Percentiles rank a stretch among this genome's conserved stretches.
These are phyloP conservation scores for Paxillus ammoniavirescens DNA, from an alignment of 768 basidiomycete species.

Conservation along the genomic window DNA sequence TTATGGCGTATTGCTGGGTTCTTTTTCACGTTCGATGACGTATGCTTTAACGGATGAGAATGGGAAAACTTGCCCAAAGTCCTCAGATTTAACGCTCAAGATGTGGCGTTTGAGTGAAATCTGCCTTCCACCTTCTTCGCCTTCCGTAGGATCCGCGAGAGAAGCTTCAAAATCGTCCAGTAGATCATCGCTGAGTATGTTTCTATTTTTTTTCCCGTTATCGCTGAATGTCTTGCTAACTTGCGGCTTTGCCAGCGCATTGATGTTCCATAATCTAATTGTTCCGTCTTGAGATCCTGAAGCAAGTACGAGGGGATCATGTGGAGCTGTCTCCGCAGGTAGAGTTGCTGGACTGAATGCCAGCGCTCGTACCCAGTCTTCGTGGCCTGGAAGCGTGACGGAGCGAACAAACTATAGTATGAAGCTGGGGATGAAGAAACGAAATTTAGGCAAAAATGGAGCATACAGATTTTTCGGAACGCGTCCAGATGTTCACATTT, in stretches of 20 bases:
- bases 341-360: constrained; percentile 50
- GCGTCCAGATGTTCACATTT: constrained; percentile 75
- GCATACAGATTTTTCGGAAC: constrained; percentile 56
- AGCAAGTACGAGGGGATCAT: constrained; percentile 67
- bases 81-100: constrained; percentile 56
- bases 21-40: constrained; percentile 27
- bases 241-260: constrained; percentile 39
- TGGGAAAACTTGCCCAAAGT: constrained; percentile 14
- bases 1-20: constrained; percentile 64
- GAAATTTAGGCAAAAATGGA: constrained; percentile 3
- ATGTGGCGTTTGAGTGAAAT: constrained; percentile 89
- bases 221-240: constrained; percentile 3
- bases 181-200: constrained; percentile 62
- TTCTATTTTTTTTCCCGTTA: constrained; percentile 18
- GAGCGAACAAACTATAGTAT: constrained; percentile 54
- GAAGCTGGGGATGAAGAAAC: neutral
- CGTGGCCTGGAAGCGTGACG: constrained; percentile 73
- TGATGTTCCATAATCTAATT: constrained; percentile 90
- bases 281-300: constrained; percentile 96
- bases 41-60: constrained; percentile 23
- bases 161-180: constrained; percentile 88
- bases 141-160: constrained; percentile 65
- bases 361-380: constrained; percentile 92
- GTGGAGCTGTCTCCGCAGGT: constrained; percentile 9
- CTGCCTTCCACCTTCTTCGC: constrained; percentile 77